These are phyloP conservation scores for Achaetomiella virescens DNA, from an alignment of 495 filamentous ascomycete genomes.

Conservation along the genomic window DNA sequence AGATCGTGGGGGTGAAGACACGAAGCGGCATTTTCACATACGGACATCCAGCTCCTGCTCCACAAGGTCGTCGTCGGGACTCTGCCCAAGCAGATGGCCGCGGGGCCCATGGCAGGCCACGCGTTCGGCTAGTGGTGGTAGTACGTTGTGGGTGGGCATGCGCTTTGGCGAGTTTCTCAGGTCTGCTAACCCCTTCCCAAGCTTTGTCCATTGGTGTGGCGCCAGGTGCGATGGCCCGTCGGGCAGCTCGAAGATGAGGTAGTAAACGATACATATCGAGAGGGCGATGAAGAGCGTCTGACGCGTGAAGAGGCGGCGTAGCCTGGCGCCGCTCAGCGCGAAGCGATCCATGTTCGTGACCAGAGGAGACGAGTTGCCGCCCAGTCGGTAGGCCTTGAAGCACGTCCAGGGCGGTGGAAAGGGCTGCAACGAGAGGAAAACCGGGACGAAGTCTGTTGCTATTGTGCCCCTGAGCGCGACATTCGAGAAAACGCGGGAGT, in stretches of 20 bases:
- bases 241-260: constrained; percentile 17
- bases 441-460: not conserved
- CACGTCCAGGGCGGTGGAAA: not conserved
- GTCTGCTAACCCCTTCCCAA: constrained; percentile 7
- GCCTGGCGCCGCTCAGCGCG: constrained; percentile 10
- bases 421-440: not conserved
- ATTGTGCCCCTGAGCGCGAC: not conserved
- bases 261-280: constrained; percentile 15
- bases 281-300: constrained; percentile 17
- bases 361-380: not conserved
- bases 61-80: constrained; percentile 26
- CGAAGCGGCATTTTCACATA: constrained; percentile 11
- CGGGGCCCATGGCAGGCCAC: constrained; percentile 27
- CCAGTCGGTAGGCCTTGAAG: constrained; percentile 1
- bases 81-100: constrained; percentile 23
- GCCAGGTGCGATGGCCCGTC: not conserved
- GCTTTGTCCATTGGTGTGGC: not conserved
- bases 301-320: constrained; percentile 21
- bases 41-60: constrained; percentile 19
- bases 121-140: constrained; percentile 20
- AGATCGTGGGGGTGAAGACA: not conserved
- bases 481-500: not conserved
- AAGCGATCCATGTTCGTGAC: constrained; percentile 13
- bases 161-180: constrained; percentile 12
- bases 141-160: constrained; percentile 23